Conservation (phyloP, 228 moss, liverwort and hornwort species). For the Sphagnum fallax region DNA sequence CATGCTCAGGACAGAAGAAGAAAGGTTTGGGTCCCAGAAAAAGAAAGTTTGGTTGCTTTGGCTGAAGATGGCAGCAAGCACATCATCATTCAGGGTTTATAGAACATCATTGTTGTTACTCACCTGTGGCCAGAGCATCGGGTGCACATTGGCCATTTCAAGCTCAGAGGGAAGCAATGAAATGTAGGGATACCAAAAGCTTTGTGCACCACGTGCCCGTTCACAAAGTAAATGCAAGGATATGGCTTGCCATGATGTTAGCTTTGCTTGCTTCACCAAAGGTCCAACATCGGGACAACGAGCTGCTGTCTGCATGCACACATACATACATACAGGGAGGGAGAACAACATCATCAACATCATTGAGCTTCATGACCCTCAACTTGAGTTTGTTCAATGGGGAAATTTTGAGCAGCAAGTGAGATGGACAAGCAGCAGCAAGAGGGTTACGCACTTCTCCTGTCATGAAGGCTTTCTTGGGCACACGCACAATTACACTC, state of each 20-base stretch:
- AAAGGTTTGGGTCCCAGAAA: no score
- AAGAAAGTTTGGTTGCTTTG: no score
- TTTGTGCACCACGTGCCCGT: slow-evolving; percentile 63
- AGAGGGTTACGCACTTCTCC: slow-evolving; percentile 38
- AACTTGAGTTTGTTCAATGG: not conserved
- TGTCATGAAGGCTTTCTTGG: slow-evolving; percentile 75
- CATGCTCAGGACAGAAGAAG: no score
- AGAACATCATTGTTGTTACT: not conserved
- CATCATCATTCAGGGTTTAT: not conserved
- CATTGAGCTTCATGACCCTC: not conserved
- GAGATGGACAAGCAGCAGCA: no score
- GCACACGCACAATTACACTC: slow-evolving; percentile 71
- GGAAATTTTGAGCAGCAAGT: not conserved
- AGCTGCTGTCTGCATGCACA: slow-evolving; percentile 57
- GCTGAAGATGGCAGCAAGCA: not conserved
- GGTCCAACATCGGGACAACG: slow-evolving; percentile 61
- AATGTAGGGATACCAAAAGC: slow-evolving; percentile 84
- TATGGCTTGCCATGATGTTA: slow-evolving; percentile 79
- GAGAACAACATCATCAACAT: not conserved
- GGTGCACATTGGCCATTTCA: slow-evolving; percentile 74
- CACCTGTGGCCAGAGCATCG: slow-evolving; percentile 95
- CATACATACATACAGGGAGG: slow-evolving; percentile 1
- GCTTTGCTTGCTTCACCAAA: slow-evolving; percentile 43
- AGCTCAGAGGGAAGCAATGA: slow-evolving; percentile 71
- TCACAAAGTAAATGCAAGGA: slow-evolving; percentile 85